Conservation (phyloP, 768 basidiomycete genomes). For the Hygrophoropsis aurantiaca region DNA sequence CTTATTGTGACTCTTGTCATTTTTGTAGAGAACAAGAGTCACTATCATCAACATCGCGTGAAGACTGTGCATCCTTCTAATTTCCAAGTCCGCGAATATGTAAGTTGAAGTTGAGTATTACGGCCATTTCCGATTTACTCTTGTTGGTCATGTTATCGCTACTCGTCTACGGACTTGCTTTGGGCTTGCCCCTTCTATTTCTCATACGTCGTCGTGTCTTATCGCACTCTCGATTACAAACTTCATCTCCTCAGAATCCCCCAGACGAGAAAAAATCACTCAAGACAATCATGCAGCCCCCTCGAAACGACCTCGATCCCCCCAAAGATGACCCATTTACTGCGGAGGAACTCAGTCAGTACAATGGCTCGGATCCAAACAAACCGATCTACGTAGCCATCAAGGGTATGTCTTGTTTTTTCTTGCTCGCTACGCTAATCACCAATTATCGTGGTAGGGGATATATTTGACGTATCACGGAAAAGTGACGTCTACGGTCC, state of each 20-base stretch:
- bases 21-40: too few species aligned
- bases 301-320: slow-evolving; percentile 56
- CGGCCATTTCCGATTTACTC: slow-evolving; percentile 3
- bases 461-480: slow-evolving; percentile 84
- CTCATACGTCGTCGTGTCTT: slow-evolving; percentile 17
- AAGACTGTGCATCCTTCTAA: too few species aligned
- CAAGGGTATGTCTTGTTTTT: slow-evolving; percentile 57
- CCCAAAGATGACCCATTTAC: slow-evolving; percentile 83
- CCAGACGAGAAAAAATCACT: slow-evolving; percentile 30
- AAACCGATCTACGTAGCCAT: slow-evolving; percentile 90
- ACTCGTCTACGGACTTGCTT: slow-evolving; percentile 29
- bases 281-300: slow-evolving; percentile 73
- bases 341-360: slow-evolving; percentile 61
- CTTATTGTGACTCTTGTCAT: too few species aligned
- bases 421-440: not conserved
- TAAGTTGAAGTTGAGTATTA: slow-evolving; percentile 4
- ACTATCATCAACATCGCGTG: too few species aligned
- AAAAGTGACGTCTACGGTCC: slow-evolving; percentile 90
- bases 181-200: slow-evolving; percentile 31
- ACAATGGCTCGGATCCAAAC: slow-evolving; percentile 62
- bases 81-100: slow-evolving; percentile 4
- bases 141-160: slow-evolving; percentile 16
- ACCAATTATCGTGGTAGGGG: slow-evolving; percentile 46
- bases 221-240: slow-evolving; percentile 4
- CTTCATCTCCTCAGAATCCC: slow-evolving; percentile 9